phyloP scores from a whole-genome alignment of 2,329 filamentous ascomycete species.

The Corinectria fuckeliana region DNA sequence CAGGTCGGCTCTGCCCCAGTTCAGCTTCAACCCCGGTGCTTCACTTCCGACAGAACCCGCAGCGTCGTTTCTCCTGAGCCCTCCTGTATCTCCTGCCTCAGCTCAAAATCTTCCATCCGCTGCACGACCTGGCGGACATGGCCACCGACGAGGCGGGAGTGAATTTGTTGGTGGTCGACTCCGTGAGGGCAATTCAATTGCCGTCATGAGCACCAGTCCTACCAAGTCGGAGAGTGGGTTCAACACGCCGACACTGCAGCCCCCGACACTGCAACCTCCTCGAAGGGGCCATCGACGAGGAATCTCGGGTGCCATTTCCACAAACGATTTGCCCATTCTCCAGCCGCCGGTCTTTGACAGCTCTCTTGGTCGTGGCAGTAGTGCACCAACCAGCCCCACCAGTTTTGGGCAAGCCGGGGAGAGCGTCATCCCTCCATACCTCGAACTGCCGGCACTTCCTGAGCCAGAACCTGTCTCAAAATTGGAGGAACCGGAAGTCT shows the following conservation, averaged over 20 bases:
- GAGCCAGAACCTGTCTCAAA: slow-evolving; percentile 9
- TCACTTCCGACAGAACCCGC: slow-evolving; percentile 51
- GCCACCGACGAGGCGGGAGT: slow-evolving; percentile 81
- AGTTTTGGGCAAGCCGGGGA: slow-evolving; percentile 45
- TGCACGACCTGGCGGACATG: slow-evolving; percentile 67
- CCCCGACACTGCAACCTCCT: slow-evolving; percentile 57
- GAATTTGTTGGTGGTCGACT: slow-evolving; percentile 83
- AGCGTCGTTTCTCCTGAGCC: slow-evolving; percentile 53
- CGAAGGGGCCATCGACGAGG: slow-evolving; percentile 74
- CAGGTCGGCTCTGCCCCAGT: slow-evolving; percentile 55
- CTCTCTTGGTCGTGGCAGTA: slow-evolving; percentile 61
- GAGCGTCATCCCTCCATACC: slow-evolving; percentile 31
- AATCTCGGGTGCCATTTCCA: slow-evolving; percentile 79
- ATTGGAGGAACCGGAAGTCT: slow-evolving; percentile 4
- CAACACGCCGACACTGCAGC: slow-evolving; percentile 61
- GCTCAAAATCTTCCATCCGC: slow-evolving; percentile 60
- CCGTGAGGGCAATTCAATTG: slow-evolving; percentile 63
- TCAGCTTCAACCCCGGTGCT: slow-evolving; percentile 63
- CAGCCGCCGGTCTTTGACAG: slow-evolving; percentile 60
- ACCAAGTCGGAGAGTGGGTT: slow-evolving; percentile 68
- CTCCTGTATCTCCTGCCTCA: slow-evolving; percentile 62
- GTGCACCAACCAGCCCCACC: slow-evolving; percentile 68
- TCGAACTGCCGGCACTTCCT: slow-evolving; percentile 4
- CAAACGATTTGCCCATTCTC: slow-evolving; percentile 79
- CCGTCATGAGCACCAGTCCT: slow-evolving; percentile 71